phyloP scores from a whole-genome alignment of 2,329 filamentous ascomycete genomes.

The Aspergillus aculeatinus region DNA sequence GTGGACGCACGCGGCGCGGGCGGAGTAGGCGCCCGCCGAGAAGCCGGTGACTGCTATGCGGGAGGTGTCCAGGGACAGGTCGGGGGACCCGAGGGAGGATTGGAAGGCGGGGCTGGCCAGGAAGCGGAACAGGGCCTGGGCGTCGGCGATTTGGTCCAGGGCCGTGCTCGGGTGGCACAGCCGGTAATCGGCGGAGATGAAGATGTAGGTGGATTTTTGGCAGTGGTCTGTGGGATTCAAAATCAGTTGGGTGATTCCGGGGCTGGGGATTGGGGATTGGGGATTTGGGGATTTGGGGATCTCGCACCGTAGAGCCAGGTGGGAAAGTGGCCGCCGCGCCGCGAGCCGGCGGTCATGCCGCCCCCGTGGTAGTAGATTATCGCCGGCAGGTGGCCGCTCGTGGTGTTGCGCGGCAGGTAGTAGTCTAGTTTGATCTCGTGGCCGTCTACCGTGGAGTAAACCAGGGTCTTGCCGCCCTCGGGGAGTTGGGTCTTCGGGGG shows the following conservation, averaged over 20 bases:
- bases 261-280: too few species aligned
- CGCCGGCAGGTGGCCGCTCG: conserved; percentile 15
- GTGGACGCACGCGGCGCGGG: conserved; percentile 24
- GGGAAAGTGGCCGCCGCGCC: conserved; percentile 11
- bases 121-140: conserved; percentile 18
- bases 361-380: conserved; percentile 26
- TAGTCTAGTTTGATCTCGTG: conserved; percentile 25
- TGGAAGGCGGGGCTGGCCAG: conserved; percentile 12
- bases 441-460: conserved; percentile 19
- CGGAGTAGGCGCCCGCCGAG: conserved; percentile 25
- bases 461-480: conserved; percentile 10
- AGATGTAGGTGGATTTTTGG: conserved; percentile 22
- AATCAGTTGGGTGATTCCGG: too few species aligned
- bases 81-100: conserved; percentile 1
- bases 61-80: conserved; percentile 13
- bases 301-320: conserved; percentile 20
- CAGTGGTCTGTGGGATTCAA: conserved; percentile 15
- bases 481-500: background rate
- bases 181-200: conserved; percentile 24
- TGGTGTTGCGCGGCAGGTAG: conserved; percentile 12
- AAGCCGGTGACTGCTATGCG: conserved; percentile 23
- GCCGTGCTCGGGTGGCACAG: conserved; percentile 22
- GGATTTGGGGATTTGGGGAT: background rate
- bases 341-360: conserved; percentile 24
- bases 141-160: conserved; percentile 23